phyloP scores from a whole-genome alignment of 139 green algal species.

The Chlorella ohadii region DNA sequence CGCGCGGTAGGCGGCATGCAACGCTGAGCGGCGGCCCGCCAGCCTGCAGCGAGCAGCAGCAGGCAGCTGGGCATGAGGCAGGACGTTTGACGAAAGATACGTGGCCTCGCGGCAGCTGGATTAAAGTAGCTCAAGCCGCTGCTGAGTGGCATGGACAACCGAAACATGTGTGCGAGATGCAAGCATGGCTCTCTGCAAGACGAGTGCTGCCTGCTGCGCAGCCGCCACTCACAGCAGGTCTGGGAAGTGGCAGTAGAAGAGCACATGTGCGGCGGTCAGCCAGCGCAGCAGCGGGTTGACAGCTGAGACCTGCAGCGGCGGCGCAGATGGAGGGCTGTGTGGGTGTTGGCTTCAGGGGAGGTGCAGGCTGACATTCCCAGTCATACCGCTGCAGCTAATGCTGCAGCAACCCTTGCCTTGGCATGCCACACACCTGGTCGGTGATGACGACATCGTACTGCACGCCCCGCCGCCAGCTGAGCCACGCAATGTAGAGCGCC shows the following conservation, averaged over 20 bases:
- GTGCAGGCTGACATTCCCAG: too few relatives aligned
- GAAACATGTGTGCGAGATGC: too few relatives aligned
- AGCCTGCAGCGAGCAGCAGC: slow-evolving; percentile 45
- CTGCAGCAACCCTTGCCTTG: too few relatives aligned
- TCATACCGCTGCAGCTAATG: too few relatives aligned
- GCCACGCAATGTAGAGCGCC: slow-evolving; percentile 73
- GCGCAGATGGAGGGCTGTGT: neutral
- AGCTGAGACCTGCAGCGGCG: slow-evolving; percentile 63
- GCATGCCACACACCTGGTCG: slow-evolving; percentile 65
- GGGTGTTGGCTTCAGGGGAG: too few relatives aligned
- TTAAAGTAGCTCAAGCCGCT: too few relatives aligned
- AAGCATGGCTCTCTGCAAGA: too few relatives aligned
- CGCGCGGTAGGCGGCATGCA: slow-evolving; percentile 63
- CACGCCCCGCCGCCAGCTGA: neutral
- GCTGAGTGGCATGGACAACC: too few relatives aligned
- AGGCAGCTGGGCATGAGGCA: too few relatives aligned
- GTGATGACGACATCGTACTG: slow-evolving; percentile 87
- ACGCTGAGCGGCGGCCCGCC: slow-evolving; percentile 32
- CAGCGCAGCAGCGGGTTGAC: slow-evolving; percentile 78
- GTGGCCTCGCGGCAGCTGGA: too few relatives aligned
- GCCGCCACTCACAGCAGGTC: slow-evolving; percentile 78
- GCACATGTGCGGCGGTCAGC: slow-evolving; percentile 64
- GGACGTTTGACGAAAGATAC: too few relatives aligned
- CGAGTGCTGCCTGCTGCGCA: too few relatives aligned
- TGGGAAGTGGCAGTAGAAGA: slow-evolving; percentile 99